Conservation (phyloP, 78 protist genomes). For the Cyanophora paradoxa region DNA sequence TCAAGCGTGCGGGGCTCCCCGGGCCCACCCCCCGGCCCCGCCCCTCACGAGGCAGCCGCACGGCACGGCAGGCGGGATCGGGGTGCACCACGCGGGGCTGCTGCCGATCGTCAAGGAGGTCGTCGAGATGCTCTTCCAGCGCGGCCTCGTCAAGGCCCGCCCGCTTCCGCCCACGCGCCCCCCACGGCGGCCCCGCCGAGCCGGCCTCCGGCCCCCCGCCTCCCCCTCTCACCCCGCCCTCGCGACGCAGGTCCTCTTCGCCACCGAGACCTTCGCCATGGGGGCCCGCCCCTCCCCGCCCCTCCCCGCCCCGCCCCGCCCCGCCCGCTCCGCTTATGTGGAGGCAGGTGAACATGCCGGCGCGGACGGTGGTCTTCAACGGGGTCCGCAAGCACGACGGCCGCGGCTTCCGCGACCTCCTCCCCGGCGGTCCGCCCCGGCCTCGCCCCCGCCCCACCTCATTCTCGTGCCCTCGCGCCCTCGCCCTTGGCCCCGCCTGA, state of each 20-base stretch:
- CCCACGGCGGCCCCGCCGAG: too few species aligned
- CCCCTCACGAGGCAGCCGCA: background rate
- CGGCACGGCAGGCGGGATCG: conserved; percentile 90
- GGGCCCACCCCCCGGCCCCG: background rate
- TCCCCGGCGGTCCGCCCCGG: too few species aligned
- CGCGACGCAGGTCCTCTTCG: conserved; percentile 81
- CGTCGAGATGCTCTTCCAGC: conserved; percentile 88
- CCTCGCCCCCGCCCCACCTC: too few species aligned
- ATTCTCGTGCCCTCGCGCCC: too few species aligned
- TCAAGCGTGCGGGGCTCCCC: too few species aligned
- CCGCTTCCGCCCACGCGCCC: too few species aligned
- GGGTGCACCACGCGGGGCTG: conserved; percentile 94
- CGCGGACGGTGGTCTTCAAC: conserved; percentile 85
- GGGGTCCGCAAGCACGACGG: conserved; percentile 82
- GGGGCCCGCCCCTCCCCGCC: too few species aligned
- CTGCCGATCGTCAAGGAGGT: conserved; percentile 91
- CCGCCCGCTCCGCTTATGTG: too few species aligned
- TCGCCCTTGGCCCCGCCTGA: too few species aligned
- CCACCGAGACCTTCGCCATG: conserved; percentile 99
- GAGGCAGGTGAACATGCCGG: conserved; percentile 99
- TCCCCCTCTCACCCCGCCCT: background rate
- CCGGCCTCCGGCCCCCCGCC: background rate
- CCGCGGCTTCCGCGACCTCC: conserved; percentile 43
- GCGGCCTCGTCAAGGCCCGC: conserved; percentile 60
- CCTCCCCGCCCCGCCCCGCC: too few species aligned